Base-by-base conservation (phyloP, 768 basidiomycete species). In the Lyophyllum shimeji region DNA sequence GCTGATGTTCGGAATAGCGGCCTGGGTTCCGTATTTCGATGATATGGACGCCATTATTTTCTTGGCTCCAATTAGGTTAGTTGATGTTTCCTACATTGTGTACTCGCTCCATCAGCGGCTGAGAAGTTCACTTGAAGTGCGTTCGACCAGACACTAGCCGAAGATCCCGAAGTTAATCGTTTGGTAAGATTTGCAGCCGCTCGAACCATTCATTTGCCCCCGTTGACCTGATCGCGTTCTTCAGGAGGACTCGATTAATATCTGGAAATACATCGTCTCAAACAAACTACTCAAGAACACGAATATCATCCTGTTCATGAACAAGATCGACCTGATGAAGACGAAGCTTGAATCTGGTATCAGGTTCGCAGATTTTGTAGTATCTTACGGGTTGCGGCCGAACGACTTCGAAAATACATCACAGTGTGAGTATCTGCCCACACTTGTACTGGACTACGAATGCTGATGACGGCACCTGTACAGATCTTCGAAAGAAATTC, bases 311-410 rank as follows among this genome's bases (percentile, higher is more conserved):
- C 76, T 92, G 45, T 93, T 92, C 74, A 74, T 93, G 50, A 93
- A 92, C 73, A 93, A 93, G 67, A 86, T 86, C 56, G 89, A 91
- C 63, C 87, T 91, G 56, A 71, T 92, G 52, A 81, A 81, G 57
- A 62, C 76, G 44, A 91, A 91, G 63, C 80, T 91, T 11, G 70
- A 74, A 18, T 76, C 86, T 1, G 89, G 89, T 27, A 78, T 88
- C 54, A 77, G 78, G 56, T 71, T 91, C 27, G 71, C 77, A 31
- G 84, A 86, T 65, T 87, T 86, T 61, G 87, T 91, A 27, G 80
- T 86, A 46, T 88, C 85, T 46, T 91, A 86, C 64, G 82, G 80
- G 8, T 81, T 85, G 54, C 78, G 87, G 46, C 73, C 82, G 20
- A 91, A 91, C 50, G 86, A 89, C 61, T 72, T 86, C 34, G 86